Percentiles rank a stretch among this genome's conserved stretches.
phyloP scores from a whole-genome alignment of 192 early-diverging fungal genomes.

The Mortierella hygrophila region DNA sequence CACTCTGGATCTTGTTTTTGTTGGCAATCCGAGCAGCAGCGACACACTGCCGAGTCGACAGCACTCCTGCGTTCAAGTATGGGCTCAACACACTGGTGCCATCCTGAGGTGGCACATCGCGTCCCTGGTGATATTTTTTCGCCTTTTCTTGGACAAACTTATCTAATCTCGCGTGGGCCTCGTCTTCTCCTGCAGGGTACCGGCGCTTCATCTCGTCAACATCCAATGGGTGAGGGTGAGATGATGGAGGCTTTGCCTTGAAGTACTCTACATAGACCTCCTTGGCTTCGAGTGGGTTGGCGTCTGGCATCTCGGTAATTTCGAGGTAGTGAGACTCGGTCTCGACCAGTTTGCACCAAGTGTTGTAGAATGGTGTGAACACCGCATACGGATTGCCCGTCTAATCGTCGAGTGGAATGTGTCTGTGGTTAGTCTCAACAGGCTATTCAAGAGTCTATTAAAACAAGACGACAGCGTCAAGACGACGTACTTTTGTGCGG shows the following conservation, averaged over 20 bases:
- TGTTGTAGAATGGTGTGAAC: constrained; percentile 50
- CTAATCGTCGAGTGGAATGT: not conserved
- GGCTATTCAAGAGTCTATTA: not conserved
- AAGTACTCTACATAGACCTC: constrained; percentile 23
- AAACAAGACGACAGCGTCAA: not conserved
- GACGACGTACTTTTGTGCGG: constrained; percentile 58
- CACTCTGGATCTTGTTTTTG: constrained; percentile 57
- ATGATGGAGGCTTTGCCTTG: not conserved
- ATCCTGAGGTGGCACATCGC: constrained; percentile 58
- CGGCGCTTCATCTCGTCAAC: constrained; percentile 9
- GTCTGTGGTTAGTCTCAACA: not conserved
- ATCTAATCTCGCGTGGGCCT: constrained; percentile 54
- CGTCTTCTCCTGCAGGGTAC: constrained; percentile 65
- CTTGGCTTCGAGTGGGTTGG: constrained; percentile 23
- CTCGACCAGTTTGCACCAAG: constrained; percentile 44
- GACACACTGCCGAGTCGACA: constrained; percentile 65
- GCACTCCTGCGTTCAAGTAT: constrained; percentile 66
- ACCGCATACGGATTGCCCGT: constrained; percentile 47
- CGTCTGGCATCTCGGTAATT: constrained; percentile 9
- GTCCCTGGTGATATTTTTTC: constrained; percentile 54
- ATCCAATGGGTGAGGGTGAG: constrained; percentile 31
- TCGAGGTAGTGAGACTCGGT: constrained; percentile 38
- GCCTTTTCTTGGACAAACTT: constrained; percentile 51
- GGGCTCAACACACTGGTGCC: constrained; percentile 63
- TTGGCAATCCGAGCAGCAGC: constrained; percentile 60